Evolutionary conservation across 2,329 filamentous ascomycete species (phyloP), one percentile per base, ranked within the genome.

Genomic region (Cyanodermella asteris): DNA sequence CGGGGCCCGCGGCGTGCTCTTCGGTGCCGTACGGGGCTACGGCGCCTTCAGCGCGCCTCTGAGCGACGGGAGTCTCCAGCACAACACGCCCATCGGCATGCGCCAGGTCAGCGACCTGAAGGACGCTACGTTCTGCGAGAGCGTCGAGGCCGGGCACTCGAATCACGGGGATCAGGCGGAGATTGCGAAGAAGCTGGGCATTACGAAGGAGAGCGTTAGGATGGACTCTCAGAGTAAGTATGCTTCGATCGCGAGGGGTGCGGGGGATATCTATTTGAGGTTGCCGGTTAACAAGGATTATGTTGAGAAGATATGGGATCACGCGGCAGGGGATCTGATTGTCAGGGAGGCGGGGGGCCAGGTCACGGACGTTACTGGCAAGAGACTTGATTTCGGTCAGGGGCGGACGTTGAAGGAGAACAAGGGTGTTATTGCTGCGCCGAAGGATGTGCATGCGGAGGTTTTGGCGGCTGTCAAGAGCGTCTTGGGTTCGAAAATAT

Each of bases 171-270:
- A 93, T 49, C 77, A 91, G 38, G 77, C 75, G 18, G 61, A 68
- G 38, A 90, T 97, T 42, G 80, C 87, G 5, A 52, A 66, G 40
- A 74, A 70, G 43, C 64, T 97, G 5, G 81, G 81, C 27, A 91
- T 97, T 49, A 84, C 75, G 13, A 70, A 68, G 39, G 68, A 75
- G n/a, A 81, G 75, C 37, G 82, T 97, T 31, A 69, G 84, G 35
- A 87, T 97, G 74, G 87, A 97, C 55, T 91, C 78, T 26, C 87
- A 97, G 53, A 84, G 87, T 39, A 97, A 97, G 53, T 97, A 97
- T 52, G 84, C 73, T 33, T 87, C 77, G 18, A 91, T 97, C 45
- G 87, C 87, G 18, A 64, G 87, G 34, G 87, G 87, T 22, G 81
- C 82, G 5, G 87, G 82, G 24, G 87, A 97, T 44, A 72, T 97